phyloP scores from a whole-genome alignment of 495 filamentous ascomycete species.

The Thermothielavioides terrestris region DNA sequence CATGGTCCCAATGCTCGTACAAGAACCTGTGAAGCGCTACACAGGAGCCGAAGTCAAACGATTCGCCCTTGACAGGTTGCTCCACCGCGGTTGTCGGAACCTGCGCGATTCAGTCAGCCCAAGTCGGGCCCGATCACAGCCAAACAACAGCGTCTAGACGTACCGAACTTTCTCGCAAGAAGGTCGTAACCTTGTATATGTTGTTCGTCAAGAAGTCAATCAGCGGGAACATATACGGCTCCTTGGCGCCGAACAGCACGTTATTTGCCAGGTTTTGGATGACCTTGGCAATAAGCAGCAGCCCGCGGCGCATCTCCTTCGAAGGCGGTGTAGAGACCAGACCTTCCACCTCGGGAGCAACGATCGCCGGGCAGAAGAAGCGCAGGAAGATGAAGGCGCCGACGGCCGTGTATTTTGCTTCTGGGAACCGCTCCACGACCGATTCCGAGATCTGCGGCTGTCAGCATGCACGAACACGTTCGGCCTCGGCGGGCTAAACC shows the following conservation, averaged over 20 bases:
- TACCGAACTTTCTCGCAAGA: slow-evolving; percentile 55
- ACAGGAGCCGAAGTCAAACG: slow-evolving; percentile 58
- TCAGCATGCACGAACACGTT: neutral
- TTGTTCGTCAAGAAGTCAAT: slow-evolving; percentile 57
- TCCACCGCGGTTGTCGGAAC: slow-evolving; percentile 33
- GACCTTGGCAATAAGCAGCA: slow-evolving; percentile 59
- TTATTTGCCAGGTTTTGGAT: slow-evolving; percentile 63
- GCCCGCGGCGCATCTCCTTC: slow-evolving; percentile 56
- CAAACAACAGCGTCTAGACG: slow-evolving; percentile 1
- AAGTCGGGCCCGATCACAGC: neutral
- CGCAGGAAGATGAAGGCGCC: slow-evolving; percentile 61
- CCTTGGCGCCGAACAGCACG: slow-evolving; percentile 60
- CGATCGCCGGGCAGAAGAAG: slow-evolving; percentile 63
- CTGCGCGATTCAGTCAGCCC: slow-evolving; percentile 11
- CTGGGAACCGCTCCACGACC: slow-evolving; percentile 50
- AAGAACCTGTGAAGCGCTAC: slow-evolving; percentile 57
- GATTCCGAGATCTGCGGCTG: slow-evolving; percentile 43
- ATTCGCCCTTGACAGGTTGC: slow-evolving; percentile 34
- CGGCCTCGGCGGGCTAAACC: slow-evolving; percentile 7
- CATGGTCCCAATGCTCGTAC: slow-evolving; percentile 61
- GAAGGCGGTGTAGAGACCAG: slow-evolving; percentile 48
- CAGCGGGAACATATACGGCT: slow-evolving; percentile 59
- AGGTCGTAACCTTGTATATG: slow-evolving; percentile 54
- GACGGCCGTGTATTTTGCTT: slow-evolving; percentile 63
- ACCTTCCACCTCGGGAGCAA: slow-evolving; percentile 56